phyloP scores from a whole-genome alignment of 1,284 basidiomycete species.

The Pseudozyma pruni region DNA sequence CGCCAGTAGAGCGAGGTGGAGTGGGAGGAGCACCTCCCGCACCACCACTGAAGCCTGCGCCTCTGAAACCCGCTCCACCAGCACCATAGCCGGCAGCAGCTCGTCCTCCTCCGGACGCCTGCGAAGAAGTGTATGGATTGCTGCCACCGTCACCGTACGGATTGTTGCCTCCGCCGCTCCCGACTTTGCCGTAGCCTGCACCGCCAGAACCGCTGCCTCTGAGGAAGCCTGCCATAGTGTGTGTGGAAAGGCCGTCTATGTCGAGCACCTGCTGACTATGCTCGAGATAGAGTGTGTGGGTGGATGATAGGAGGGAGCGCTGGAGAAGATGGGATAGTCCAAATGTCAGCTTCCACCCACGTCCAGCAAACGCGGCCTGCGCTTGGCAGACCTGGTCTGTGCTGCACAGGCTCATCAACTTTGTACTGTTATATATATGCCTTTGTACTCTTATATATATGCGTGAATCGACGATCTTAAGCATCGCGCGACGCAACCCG shows the following conservation, averaged over 20 bases:
- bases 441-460: too few species aligned
- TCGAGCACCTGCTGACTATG: too few species aligned
- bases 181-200: slow-evolving; percentile 40
- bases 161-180: slow-evolving; percentile 27
- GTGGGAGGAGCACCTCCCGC: slow-evolving; percentile 14
- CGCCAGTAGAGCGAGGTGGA: slow-evolving; percentile 12
- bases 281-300: too few species aligned
- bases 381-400: slow-evolving; percentile 20
- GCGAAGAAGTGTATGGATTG: slow-evolving; percentile 26
- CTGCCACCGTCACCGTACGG: slow-evolving; percentile 36
- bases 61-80: slow-evolving; percentile 35
- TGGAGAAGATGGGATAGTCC: neutral
- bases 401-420: slow-evolving; percentile 4
- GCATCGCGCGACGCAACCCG: too few species aligned
- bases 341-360: neutral
- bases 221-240: slow-evolving; percentile 53
- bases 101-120: slow-evolving; percentile 20
- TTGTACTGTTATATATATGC: too few species aligned
- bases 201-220: slow-evolving; percentile 43
- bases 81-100: slow-evolving; percentile 29
- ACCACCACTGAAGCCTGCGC: slow-evolving; percentile 10
- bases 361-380: neutral
- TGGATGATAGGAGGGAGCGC: neutral
- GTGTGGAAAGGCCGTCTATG: neutral
- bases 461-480: too few species aligned